Evolutionary conservation across 106 monocot genomes (phyloP), one percentile per base, ranked within the genome.

Genomic region (Agapanthus africanus): DNA sequence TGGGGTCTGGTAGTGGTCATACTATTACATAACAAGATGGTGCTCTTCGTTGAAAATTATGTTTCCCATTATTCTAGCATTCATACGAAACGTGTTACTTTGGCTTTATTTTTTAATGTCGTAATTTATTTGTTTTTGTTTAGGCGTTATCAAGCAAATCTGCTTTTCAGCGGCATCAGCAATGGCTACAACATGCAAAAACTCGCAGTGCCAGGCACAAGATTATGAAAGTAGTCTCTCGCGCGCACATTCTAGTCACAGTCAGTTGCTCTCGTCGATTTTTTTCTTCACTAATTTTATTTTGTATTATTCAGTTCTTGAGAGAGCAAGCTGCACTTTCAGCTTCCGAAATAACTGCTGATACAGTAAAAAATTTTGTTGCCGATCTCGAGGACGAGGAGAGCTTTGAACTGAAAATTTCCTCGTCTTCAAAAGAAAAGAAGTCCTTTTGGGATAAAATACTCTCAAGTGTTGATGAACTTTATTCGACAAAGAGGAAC

Each of bases 171-270:
- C 78, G 76, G 71, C 95, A 97, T 82, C 81, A 79, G 54, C 88
- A 91, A 65, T 97, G 91, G 91, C 72, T 91, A 60, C 86, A 80
- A 52, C 91, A 97, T 79, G 95, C 91, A 67, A 97, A 89, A 70
- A 97, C 95, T 56, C 85, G 91, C 25, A 87, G 95, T 84, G 95
- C 95, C 35, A 75, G 91, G 64, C 91, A 97, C 82, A 97, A 97
- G 76, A 97, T 97, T 60, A 80, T 91, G 88, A 97, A 91, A 73
- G 95, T 97, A 89, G 10, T 66, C 39, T n/a, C 60, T 5, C 40
- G 8, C 40, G 8, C 40, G 13, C 40, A 41, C 34, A 34, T 6
- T 63, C 37, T 39, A 40, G 32, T 42, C 23, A 42, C 25, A n/a
- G 0, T 66, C 15, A 49, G 27, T 40, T 60, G 13, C 71, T 65